Evolutionary conservation across 1,284 basidiomycete genomes (phyloP), one percentile per base, ranked within the genome.

Genomic region (Apiotrichum gracile): DNA sequence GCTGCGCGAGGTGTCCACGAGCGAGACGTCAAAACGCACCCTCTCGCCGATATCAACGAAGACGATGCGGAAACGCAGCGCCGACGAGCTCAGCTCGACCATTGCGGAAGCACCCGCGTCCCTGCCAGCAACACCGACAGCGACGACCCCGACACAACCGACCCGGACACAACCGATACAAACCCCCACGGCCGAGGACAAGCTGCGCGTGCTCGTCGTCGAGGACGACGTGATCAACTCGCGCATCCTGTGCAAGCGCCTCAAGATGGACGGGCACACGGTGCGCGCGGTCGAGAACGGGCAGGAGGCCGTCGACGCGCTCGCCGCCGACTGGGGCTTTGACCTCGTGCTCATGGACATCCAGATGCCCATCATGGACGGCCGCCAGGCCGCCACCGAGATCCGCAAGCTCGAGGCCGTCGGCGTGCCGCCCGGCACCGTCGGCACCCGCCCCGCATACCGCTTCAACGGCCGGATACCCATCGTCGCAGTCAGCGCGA

Each of bases 351-450:
- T 92, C 50, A 91, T 91, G 88, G 88, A 91, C 69, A 83, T 91
- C 31, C 86, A 88, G 85, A 91, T 90, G 88, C 88, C 88, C 0
- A 85, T 91, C 52, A 78, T 89, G 54, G 83, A 90, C 64, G 88
- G 88, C 2, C 84, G 84, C 59, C 82, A 85, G 53, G 82, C 87
- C 0, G 85, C 87, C 0, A 76, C 80, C 54, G 78, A 80, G 42
- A 89, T 90, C 41, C 81, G 87, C 3, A 74, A 78, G n/a, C 57
- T 84, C 3, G 86, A 88, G 68, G 17, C 19, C 21, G 33, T n/a
- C 19, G 45, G 43, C n/a, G 52, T n/a, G 29, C 19, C n/a, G 17
- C 1, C 37, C 19, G 19, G 9, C 19, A 6, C 19, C n/a, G 37
- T 38, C 37, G 9, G 5, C 37, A 5, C 26, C 21, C 16, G 16